phyloP scores from a whole-genome alignment of 2,329 filamentous ascomycete genomes.

The Phialophora macrospora region DNA sequence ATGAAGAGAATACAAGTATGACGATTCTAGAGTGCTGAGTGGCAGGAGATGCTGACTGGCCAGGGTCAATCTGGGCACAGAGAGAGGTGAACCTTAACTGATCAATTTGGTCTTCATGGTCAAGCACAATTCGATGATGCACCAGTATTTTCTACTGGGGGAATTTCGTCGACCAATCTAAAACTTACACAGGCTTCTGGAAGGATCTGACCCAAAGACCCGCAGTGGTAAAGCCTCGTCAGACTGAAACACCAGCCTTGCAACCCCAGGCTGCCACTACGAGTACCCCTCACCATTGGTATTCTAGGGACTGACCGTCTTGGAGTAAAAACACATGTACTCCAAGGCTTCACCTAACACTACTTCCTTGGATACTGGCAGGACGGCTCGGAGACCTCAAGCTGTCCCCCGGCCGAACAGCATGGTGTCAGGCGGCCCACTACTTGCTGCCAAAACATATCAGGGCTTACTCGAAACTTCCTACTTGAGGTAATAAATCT shows the following conservation, averaged over 20 bases:
- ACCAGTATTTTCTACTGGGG: not conserved
- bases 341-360: not conserved
- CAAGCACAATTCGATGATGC: not conserved
- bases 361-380: not conserved
- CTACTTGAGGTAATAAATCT: not conserved
- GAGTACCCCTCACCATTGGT: not conserved
- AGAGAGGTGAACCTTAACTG: slow-evolving; percentile 1
- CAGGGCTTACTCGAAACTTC: not conserved
- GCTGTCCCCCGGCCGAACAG: not conserved
- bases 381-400: not conserved
- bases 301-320: not conserved
- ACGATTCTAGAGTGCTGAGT: not conserved
- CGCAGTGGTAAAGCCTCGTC: slow-evolving; percentile 10
- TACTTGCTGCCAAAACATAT: not conserved
- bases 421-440: not conserved
- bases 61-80: not conserved
- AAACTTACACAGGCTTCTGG: slow-evolving; percentile 23
- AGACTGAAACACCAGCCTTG: slow-evolving; percentile 19
- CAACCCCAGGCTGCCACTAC: not conserved
- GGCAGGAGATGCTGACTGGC: not conserved
- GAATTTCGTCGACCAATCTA: slow-evolving; percentile 1
- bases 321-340: not conserved
- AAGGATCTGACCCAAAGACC: slow-evolving; percentile 33
- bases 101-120: not conserved
- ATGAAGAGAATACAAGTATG: not conserved